phyloP scores from a whole-genome alignment of 129 eudicot genomes.

The Ambrosia trifida region DNA sequence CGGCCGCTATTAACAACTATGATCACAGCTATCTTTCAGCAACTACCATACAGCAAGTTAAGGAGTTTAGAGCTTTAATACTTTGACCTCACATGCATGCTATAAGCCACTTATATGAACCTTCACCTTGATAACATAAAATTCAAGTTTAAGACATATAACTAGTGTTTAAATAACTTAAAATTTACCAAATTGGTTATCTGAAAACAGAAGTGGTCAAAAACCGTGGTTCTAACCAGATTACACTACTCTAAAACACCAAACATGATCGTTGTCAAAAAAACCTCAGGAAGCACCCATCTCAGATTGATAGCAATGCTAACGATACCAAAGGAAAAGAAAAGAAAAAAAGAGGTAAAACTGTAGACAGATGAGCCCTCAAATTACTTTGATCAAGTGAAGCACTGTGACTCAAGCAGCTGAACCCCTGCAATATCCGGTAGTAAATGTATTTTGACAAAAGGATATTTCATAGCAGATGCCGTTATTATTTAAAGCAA shows the following conservation, averaged over 20 bases:
- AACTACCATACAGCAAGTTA: neutral
- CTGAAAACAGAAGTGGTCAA: neutral
- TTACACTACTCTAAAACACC: neutral
- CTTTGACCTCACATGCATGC: slow-evolving; percentile 12
- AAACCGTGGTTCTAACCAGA: neutral
- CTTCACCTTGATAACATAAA: neutral
- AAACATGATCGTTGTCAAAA: too few species aligned
- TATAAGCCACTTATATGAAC: slow-evolving; percentile 3
- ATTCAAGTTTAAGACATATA: neutral
- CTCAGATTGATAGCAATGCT: neutral
- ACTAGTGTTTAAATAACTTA: neutral
- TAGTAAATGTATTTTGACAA: neutral
- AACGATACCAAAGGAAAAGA: neutral
- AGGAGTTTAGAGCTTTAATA: neutral
- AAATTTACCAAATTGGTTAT: neutral
- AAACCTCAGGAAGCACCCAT: slow-evolving; percentile 11
- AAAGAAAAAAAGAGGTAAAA: neutral
- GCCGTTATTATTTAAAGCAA: slow-evolving; percentile 6
- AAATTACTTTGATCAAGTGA: neutral
- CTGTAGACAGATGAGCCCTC: neutral
- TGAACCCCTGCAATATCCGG: slow-evolving; percentile 20
- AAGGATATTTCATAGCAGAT: neutral
- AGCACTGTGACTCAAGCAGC: neutral
- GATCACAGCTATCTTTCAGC: neutral
- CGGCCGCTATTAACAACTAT: too few species aligned